Percentiles rank a stretch among this genome's conserved stretches.
These are phyloP conservation scores for Monilinia laxa DNA, from an alignment of 2,329 filamentous ascomycete genomes.

Conservation along the genomic window DNA sequence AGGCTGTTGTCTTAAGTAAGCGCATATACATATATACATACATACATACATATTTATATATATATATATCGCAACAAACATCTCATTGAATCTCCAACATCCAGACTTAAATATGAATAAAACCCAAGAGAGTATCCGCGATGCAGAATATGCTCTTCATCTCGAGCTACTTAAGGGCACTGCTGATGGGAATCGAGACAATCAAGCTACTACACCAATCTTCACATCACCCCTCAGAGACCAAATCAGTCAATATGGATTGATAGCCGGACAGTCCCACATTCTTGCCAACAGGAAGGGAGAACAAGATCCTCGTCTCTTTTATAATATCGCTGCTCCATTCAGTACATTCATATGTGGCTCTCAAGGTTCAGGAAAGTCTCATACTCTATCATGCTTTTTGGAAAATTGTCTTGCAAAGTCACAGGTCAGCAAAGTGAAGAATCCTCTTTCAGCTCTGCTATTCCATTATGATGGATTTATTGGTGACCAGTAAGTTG, in stretches of 20 bases:
- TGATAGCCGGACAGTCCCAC: neutral
- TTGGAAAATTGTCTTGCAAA: constrained; percentile 49
- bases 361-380: constrained; percentile 62
- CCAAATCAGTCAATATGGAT: neutral
- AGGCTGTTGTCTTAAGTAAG: too few relatives aligned
- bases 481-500: neutral
- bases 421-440: constrained; percentile 45
- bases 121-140: neutral
- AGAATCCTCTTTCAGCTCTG: constrained; percentile 51
- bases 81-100: too few relatives aligned
- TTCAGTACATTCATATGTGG: constrained; percentile 63
- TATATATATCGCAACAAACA: too few relatives aligned
- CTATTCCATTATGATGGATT: constrained; percentile 54
- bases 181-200: neutral
- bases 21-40: too few relatives aligned
- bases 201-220: neutral
- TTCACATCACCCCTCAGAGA: neutral
- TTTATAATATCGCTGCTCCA: constrained; percentile 55
- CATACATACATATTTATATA: too few relatives aligned
- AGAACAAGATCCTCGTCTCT: constrained; percentile 40
- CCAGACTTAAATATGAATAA: too few relatives aligned
- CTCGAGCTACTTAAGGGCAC: neutral
- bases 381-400: constrained; percentile 58
- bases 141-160: neutral
- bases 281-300: neutral